A percentile compares a stretch with the other conserved stretches of the same genome.
These are phyloP conservation scores for Arthrobotrys musiformis DNA, from an alignment of 2,329 filamentous ascomycete genomes.

Conservation along the genomic window DNA sequence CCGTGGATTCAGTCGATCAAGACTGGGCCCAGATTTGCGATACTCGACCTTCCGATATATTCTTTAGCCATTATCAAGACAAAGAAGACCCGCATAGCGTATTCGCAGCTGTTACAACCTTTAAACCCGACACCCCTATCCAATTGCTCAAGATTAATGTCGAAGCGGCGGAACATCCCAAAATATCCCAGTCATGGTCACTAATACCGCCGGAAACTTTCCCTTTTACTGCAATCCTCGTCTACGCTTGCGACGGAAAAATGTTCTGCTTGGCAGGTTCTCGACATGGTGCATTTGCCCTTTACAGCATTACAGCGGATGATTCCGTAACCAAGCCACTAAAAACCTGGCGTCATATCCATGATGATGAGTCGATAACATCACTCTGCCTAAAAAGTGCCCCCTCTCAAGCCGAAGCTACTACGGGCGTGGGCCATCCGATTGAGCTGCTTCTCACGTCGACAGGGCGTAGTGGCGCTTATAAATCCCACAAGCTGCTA, in stretches of 20 bases:
- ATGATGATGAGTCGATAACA: constrained; percentile 58
- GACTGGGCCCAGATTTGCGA: constrained; percentile 38
- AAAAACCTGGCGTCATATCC: constrained; percentile 52
- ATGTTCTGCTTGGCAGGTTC: constrained; percentile 36
- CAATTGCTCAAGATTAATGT: constrained; percentile 16
- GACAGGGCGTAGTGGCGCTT: constrained; percentile 56
- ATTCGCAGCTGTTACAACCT: constrained; percentile 47
- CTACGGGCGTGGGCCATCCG: not conserved
- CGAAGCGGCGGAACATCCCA: not conserved
- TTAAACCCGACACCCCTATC: constrained; percentile 22
- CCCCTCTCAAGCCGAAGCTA: not conserved
- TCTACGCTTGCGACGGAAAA: not conserved
- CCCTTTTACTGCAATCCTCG: constrained; percentile 37
- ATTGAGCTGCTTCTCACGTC: constrained; percentile 45
- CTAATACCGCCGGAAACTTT: constrained; percentile 41
- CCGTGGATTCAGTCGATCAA: not conserved
- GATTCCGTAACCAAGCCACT: not conserved
- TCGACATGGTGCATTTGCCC: constrained; percentile 38
- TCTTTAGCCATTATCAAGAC: constrained; percentile 10
- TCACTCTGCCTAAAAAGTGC: constrained; percentile 1
- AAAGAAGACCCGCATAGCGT: not conserved
- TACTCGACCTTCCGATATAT: constrained; percentile 39
- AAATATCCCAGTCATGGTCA: constrained; percentile 1
- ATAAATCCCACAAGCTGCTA: constrained; percentile 30
- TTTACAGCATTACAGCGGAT: constrained; percentile 22